Base-by-base conservation (phyloP, 176 grass and related monocot genomes). In the Bothriochloa decipiens region DNA sequence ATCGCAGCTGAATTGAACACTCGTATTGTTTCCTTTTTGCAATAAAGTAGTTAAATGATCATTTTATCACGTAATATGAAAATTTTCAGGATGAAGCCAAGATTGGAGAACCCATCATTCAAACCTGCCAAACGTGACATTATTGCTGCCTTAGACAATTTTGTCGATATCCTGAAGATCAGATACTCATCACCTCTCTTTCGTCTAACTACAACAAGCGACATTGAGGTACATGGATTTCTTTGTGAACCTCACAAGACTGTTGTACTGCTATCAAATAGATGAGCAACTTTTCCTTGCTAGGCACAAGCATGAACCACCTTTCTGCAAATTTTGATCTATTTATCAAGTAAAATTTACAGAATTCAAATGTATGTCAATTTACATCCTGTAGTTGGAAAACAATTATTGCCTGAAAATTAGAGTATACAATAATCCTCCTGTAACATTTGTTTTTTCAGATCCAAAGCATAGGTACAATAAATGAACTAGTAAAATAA, bases 141-240 rank as follows among this genome's bases (percentile, higher is more conserved):
- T 84, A 71, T 93, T 76, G 86, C 90, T 26, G 79, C 85, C 70
- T 80, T 91, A 41, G 55, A 88, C 46, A 94, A 86, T 65, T 97
- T 92, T 75, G 52, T 89, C 37, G 76, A 88, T 52, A 84, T 91
- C 36, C 49, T 97, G 82, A 95, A 88, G 79, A 95, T 97, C 52
- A 86, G 95, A 97, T 97, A 97, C 68, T 94, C 95, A 16, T 94
- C 90, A 13, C 86, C 88, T 8, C 92, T 97, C 37, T 97, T 97
- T 72, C 92, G 87, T 77, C 60, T 97, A 42, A 75, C 25, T 71
- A 89, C 84, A 73, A 40, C 86, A 67, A 89, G 84, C 46, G 87
- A 84, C 25, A 85, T 94, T 86, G 82, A 93, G 90, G 95, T 97
- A 88, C 23, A 67, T 10, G 5, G 63, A 33, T 81, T 81, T 79